Conservation (phyloP, 2,329 filamentous ascomycete species). For the Stemphylium vesicarium region DNA sequence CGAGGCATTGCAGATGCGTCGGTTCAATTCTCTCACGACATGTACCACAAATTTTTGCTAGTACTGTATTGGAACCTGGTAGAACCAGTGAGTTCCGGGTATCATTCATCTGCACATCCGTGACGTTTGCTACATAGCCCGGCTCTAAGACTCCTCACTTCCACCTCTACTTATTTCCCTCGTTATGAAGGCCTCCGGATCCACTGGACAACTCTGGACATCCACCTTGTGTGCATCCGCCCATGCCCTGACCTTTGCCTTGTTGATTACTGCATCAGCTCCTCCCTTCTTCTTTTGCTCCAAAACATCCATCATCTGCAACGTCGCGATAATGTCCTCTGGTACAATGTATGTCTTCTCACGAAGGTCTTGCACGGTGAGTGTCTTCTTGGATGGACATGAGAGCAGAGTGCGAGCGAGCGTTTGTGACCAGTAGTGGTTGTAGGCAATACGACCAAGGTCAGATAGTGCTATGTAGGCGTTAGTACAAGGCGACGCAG, state of each 20-base stretch:
- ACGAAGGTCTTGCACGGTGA: slow-evolving; percentile 76
- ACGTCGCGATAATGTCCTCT: slow-evolving; percentile 80
- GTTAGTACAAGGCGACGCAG: slow-evolving; percentile 10
- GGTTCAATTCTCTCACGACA: background rate
- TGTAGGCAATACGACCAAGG: slow-evolving; percentile 81
- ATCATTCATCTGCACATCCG: background rate
- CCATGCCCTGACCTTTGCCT: slow-evolving; percentile 70
- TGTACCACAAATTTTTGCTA: background rate
- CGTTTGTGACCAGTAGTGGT: slow-evolving; percentile 84
- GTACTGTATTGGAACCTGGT: background rate
- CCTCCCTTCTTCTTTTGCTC: slow-evolving; percentile 60
- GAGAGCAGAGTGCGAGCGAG: slow-evolving; percentile 71
- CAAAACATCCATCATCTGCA: slow-evolving; percentile 80
- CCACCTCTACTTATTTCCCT: slow-evolving; percentile 54
- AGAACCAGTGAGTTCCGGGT: background rate
- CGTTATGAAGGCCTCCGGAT: slow-evolving; percentile 75
- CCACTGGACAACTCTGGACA: slow-evolving; percentile 66
- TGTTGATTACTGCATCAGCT: slow-evolving; percentile 60
- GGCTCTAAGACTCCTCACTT: slow-evolving; percentile 8
- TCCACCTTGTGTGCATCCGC: slow-evolving; percentile 67
- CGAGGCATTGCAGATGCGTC: background rate
- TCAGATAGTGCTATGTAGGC: slow-evolving; percentile 71
- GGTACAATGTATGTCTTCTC: slow-evolving; percentile 80
- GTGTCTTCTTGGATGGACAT: slow-evolving; percentile 54
- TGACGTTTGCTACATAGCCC: background rate